A percentile compares a stretch with the other conserved stretches of the same genome.
Conservation (phyloP, 2,329 filamentous ascomycete species). For the Diaporthe citriasiana region DNA sequence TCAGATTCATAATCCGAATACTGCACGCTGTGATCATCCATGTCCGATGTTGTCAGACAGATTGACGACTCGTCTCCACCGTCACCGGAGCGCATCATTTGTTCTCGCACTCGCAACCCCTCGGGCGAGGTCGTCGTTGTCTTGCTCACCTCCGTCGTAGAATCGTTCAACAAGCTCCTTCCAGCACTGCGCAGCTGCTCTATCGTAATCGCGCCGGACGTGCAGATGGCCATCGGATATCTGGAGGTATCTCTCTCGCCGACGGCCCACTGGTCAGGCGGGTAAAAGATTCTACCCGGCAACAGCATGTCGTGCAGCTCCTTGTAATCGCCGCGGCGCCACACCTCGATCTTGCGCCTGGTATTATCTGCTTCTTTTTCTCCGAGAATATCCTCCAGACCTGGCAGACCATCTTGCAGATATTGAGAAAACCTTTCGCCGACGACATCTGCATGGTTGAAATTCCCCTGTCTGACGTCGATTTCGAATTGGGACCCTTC, state of each 20-base stretch:
- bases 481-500: neutral
- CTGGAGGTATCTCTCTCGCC: neutral
- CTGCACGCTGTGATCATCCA: no score
- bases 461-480: neutral
- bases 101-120: neutral
- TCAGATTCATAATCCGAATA: neutral
- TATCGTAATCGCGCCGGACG: no score
- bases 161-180: neutral
- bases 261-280: neutral
- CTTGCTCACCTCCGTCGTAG: neutral
- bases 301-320: neutral
- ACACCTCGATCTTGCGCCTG: neutral
- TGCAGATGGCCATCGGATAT: neutral
- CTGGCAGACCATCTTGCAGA: neutral
- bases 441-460: neutral
- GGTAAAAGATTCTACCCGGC: neutral
- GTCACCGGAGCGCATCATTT: no score
- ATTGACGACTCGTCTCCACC: neutral
- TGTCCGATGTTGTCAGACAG: neutral
- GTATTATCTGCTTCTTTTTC: neutral
- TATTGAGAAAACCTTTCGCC: neutral
- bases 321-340: neutral
- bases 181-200: fast-evolving
- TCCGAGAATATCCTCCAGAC: neutral
- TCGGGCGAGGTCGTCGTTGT: no score